These are phyloP conservation scores for Xylogone sp. DNA, from an alignment of 2,329 filamentous ascomycete genomes.

Conservation along the genomic window DNA sequence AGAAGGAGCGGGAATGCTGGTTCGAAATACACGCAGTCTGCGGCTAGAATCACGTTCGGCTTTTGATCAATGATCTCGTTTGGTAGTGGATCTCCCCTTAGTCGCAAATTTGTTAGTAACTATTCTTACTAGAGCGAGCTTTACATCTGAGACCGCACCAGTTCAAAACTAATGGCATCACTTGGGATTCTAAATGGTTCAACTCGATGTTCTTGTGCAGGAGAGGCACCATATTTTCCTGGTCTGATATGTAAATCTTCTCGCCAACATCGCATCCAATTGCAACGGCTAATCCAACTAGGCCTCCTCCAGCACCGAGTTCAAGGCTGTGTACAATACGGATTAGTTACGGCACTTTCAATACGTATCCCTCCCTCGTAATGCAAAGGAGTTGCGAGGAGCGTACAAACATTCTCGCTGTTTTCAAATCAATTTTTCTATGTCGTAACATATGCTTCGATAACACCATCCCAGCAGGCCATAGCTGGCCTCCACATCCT, in stretches of 20 bases:
- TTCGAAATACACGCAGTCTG: constrained; percentile 97
- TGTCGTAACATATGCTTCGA: constrained; percentile 80
- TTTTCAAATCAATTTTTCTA: constrained; percentile 57
- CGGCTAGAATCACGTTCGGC: constrained; percentile 84
- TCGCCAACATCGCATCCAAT: constrained; percentile 49
- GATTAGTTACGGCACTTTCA: neutral
- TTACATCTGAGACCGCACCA: too few relatives aligned
- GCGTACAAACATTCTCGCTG: constrained; percentile 64
- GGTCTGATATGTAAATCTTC: constrained; percentile 80
- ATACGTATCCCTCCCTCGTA: too few relatives aligned
- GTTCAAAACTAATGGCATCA: constrained; percentile 69
- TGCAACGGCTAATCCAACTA: constrained; percentile 68
- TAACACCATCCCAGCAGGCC: constrained; percentile 90
- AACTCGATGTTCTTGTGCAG: constrained; percentile 86
- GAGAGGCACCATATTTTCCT: constrained; percentile 76
- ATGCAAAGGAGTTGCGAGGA: neutral
- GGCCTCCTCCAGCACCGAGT: constrained; percentile 84
- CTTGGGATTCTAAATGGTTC: constrained; percentile 64
- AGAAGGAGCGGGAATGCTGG: constrained; percentile 88
- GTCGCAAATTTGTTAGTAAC: neutral
- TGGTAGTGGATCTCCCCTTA: constrained; percentile 61
- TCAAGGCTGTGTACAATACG: constrained; percentile 63
- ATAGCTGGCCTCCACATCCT: constrained; percentile 90
- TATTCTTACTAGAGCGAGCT: constrained; percentile 3
- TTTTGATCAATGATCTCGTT: constrained; percentile 48